These are phyloP conservation scores for Lactifluus echinatus DNA, from an alignment of 768 basidiomycete genomes.

Conservation along the genomic window DNA sequence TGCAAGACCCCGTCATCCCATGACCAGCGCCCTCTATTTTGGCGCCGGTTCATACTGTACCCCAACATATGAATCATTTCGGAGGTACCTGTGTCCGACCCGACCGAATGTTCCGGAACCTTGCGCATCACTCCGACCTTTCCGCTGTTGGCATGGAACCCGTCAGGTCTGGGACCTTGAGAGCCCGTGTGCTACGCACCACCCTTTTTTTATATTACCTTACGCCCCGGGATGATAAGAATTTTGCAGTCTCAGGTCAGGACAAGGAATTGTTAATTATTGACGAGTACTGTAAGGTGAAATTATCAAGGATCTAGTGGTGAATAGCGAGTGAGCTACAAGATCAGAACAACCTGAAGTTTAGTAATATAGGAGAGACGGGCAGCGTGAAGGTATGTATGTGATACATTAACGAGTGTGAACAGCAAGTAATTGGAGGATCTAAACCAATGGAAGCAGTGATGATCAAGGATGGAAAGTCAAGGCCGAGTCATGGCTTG, in stretches of 20 bases:
- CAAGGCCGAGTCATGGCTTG: background rate
- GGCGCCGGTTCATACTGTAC: too few relatives aligned
- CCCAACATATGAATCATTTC: too few relatives aligned
- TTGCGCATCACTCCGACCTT: background rate
- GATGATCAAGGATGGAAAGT: background rate
- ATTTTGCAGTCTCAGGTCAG: too few relatives aligned
- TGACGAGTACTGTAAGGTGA: too few relatives aligned
- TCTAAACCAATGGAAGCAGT: background rate
- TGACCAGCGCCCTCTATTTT: too few relatives aligned
- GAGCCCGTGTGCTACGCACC: background rate
- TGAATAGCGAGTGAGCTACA: slow-evolving; percentile 6
- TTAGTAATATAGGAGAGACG: background rate
- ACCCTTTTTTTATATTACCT: too few relatives aligned
- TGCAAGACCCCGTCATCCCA: background rate
- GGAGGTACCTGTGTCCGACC: background rate
- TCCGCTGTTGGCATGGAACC: too few relatives aligned
- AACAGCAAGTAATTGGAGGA: background rate
- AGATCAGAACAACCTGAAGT: background rate
- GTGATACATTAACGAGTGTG: background rate
- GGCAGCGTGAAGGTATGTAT: background rate
- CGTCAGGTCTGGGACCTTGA: too few relatives aligned
- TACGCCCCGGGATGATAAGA: too few relatives aligned
- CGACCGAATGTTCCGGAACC: background rate
- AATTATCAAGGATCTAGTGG: background rate
- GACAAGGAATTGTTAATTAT: too few relatives aligned